Base-by-base conservation (phyloP, 495 filamentous ascomycete species). In the Wilcoxina mikolae region DNA sequence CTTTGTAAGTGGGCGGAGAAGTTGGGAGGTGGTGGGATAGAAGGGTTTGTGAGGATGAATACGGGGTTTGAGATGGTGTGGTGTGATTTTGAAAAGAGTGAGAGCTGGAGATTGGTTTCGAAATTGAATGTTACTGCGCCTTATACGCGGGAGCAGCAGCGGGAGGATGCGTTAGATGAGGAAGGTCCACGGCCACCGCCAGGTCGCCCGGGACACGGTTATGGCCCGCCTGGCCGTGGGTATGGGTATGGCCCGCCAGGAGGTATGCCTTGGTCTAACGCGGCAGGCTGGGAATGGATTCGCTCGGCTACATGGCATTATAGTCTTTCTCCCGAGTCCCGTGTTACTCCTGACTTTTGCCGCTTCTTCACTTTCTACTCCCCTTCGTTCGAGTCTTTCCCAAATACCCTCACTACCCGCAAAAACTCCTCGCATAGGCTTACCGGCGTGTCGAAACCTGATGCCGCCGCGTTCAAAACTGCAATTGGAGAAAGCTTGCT, bases 41-140 rank as follows among this genome's bases (percentile, higher is more conserved):
- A 74, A 46, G 71, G 70, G 10, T 65, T 74, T 43, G 68, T 74
- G 31, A 60, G 71, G 54, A 74, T 74, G 71, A 71, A 73, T 57
- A 64, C 71, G 9, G 71, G 70, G 12, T 74, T 72, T 51, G 70
- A 72, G 60, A 55, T 70, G 53, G 68, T 72, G 24, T 70, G 68
- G 67, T 74, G 71, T 54, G 66, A 73, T 55, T 73, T 72, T 58
- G 43, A 22, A 26, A 26, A 10, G 12, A 55, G 45, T 11, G 41
- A 44, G 27, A 31, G 11, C 3, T 31, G 15, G 39, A 55, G 10
- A 11, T 51, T 71, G 51, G 59, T 71, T 18, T 68, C 65, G 12
- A 63, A 67, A 29, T 31, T 71, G 31, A 71, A 70, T 56, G 62
- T 70, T n/a, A 71, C 69, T 11, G 66, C 60, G 3, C 70, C 69